Percentiles rank a stretch among this genome's conserved stretches.
These are phyloP conservation scores for Ogataea saltuana DNA, from an alignment of 805 yeast species.

Conservation along the genomic window DNA sequence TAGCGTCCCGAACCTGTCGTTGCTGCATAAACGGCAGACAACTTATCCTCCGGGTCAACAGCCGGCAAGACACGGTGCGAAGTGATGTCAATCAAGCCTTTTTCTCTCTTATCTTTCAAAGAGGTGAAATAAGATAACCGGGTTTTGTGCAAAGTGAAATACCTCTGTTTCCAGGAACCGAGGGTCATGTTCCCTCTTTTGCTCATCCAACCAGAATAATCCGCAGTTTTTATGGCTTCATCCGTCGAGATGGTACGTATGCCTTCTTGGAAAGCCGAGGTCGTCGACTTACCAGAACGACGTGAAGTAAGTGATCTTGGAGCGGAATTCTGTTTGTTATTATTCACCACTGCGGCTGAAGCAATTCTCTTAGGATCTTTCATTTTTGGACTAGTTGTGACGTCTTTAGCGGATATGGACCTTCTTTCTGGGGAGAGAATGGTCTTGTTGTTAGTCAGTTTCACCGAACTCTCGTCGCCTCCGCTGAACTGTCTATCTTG, in stretches of 20 bases:
- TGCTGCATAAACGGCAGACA: constrained; percentile 83
- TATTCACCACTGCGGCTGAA: constrained; percentile 31
- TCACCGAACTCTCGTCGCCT: constrained; percentile 18
- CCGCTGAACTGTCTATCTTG: constrained; percentile 16
- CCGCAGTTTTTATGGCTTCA: constrained; percentile 75
- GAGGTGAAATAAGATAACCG: constrained; percentile 84
- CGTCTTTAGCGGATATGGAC: constrained; percentile 52
- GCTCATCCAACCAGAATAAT: constrained; percentile 92
- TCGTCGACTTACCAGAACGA: constrained; percentile 53
- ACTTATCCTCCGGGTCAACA: constrained; percentile 72
- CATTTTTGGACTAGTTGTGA: constrained; percentile 22
- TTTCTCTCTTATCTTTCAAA: constrained; percentile 77
- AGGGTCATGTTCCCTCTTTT: constrained; percentile 83
- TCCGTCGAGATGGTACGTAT: constrained; percentile 72
- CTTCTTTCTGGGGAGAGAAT: constrained; percentile 41
- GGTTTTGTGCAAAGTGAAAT: constrained; percentile 87
- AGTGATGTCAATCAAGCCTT: constrained; percentile 93
- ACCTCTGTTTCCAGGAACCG: constrained; percentile 90
- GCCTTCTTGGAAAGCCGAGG: constrained; percentile 87
- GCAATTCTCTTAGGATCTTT: constrained; percentile 42
- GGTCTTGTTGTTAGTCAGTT: constrained; percentile 15
- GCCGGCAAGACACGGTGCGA: constrained; percentile 90
- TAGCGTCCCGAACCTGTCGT: constrained; percentile 92
- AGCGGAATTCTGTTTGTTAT: constrained; percentile 41
- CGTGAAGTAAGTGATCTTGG: constrained; percentile 44